These are phyloP conservation scores for Talaromyces sp. DNA, from an alignment of 2,329 filamentous ascomycete species.

Conservation along the genomic window DNA sequence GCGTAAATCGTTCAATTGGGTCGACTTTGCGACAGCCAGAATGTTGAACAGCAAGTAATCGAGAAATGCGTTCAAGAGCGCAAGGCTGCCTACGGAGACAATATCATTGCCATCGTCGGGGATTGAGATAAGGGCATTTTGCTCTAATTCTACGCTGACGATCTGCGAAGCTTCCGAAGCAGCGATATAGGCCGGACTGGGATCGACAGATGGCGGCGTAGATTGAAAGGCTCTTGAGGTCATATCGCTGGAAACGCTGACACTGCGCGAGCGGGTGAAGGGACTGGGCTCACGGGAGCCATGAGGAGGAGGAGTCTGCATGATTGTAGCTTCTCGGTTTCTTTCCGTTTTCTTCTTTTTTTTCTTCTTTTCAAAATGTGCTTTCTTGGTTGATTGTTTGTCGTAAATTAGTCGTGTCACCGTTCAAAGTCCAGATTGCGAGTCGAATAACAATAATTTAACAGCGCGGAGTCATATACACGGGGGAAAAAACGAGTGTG, in stretches of 20 bases:
- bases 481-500: neutral
- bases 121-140: slow-evolving; percentile 62
- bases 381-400: neutral
- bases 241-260: slow-evolving; percentile 35
- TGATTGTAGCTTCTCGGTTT: neutral
- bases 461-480: neutral
- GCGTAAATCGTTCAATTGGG: slow-evolving; percentile 66
- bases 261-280: slow-evolving; percentile 31
- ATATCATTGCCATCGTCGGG: slow-evolving; percentile 62
- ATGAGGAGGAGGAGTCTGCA: slow-evolving; percentile 1
- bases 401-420: neutral
- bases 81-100: slow-evolving; percentile 67
- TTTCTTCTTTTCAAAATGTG: neutral
- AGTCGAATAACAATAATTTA: neutral
- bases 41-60: slow-evolving; percentile 91
- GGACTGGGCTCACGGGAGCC: slow-evolving; percentile 14
- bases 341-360: too few species aligned
- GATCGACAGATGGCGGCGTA: slow-evolving; percentile 64
- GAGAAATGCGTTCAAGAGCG: slow-evolving; percentile 82
- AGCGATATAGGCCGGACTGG: slow-evolving; percentile 81
- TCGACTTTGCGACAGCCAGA: slow-evolving; percentile 72
- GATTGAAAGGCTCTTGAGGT: slow-evolving; percentile 40
- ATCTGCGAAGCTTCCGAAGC: slow-evolving; percentile 83
- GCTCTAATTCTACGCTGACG: slow-evolving; percentile 80
- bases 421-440: neutral